Conservation (phyloP, 306 rosid genomes). For the Canavalia gladiata region DNA sequence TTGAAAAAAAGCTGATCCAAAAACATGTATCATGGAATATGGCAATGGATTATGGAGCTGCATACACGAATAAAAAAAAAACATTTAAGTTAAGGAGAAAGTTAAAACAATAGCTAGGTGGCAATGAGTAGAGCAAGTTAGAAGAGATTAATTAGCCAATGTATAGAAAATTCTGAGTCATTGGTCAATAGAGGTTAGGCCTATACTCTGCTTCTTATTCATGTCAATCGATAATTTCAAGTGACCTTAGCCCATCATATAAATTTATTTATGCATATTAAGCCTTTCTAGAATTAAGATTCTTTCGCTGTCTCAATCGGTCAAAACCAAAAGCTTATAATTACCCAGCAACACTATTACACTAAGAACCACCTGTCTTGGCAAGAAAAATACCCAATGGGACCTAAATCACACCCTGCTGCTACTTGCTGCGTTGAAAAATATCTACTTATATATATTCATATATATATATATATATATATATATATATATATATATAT, state of each 20-base stretch:
- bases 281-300: not conserved
- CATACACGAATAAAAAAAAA: not conserved
- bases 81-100: not conserved
- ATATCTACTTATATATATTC: not conserved
- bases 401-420: conserved; percentile 13
- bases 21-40: not conserved
- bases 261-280: not conserved
- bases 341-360: not conserved
- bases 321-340: conserved; percentile 5
- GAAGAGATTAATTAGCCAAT: not conserved
- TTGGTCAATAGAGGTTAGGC: not conserved
- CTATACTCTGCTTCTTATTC: conserved; percentile 6
- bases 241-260: not conserved
- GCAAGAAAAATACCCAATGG: conserved; percentile 6
- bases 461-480: no score
- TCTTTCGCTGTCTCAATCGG: not conserved
- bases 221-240: not conserved
- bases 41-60: not conserved
- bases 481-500: no score
- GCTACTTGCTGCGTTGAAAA: conserved; percentile 36
- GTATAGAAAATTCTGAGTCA: not conserved
- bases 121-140: not conserved
- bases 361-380: conserved; percentile 17
- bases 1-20: no score
- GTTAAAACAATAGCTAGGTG: not conserved